Percentiles rank a stretch among this genome's conserved stretches.
Evolutionary conservation across 169 alveolate genomes (phyloP).

Genomic region (Plasmodium reichenowi): DNA sequence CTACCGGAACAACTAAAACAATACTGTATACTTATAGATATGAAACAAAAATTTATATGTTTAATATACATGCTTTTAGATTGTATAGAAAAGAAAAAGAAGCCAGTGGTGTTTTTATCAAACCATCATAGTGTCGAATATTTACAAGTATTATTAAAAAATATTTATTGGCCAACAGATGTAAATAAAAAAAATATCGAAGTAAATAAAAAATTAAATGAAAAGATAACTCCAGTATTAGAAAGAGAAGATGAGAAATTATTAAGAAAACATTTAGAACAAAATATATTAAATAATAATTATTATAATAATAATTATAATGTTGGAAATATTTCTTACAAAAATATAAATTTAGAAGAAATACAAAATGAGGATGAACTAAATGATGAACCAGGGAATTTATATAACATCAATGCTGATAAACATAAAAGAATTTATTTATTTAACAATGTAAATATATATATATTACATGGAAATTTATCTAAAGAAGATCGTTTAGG

Average conservation of each 20-base stretch:
- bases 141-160: conserved; percentile 67
- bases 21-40: conserved; percentile 16
- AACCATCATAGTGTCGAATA: conserved; percentile 82
- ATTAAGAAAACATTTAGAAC: conserved; percentile 28
- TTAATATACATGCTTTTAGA: conserved; percentile 20
- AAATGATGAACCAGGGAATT: neutral
- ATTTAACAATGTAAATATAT: conserved; percentile 62
- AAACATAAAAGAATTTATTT: conserved; percentile 33
- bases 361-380: neutral
- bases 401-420: conserved; percentile 32
- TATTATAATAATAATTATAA: neutral
- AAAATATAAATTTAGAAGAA: conserved; percentile 66
- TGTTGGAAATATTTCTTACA: neutral
- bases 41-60: conserved; percentile 28
- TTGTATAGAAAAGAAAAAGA: conserved; percentile 14
- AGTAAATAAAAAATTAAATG: conserved; percentile 22
- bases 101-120: conserved; percentile 82
- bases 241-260: conserved; percentile 29
- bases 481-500: conserved; percentile 81
- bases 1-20: conserved; percentile 53
- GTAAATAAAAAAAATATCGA: conserved; percentile 44
- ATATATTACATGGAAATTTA: conserved; percentile 83
- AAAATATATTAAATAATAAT: conserved; percentile 11
- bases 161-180: conserved; percentile 83
- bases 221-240: conserved; percentile 8